Percentiles rank a stretch among this genome's conserved stretches.
Conservation (phyloP, 768 basidiomycete genomes). For the Naematelia encephala region DNA sequence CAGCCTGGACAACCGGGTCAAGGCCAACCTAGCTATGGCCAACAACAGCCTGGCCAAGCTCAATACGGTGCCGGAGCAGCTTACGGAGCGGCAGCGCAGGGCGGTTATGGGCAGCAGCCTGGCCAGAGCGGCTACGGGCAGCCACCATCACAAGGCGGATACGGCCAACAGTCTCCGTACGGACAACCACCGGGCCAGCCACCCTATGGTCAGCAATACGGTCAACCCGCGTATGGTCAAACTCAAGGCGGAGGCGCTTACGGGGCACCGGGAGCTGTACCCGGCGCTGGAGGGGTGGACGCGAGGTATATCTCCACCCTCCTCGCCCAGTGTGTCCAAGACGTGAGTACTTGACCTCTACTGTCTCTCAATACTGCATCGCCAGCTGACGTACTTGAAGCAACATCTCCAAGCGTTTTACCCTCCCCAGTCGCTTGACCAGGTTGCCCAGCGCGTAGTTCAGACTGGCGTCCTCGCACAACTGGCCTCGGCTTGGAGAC, state of each 20-base stretch:
- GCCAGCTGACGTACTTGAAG: slow-evolving; percentile 23
- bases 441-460: slow-evolving; percentile 50
- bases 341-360: slow-evolving; percentile 25
- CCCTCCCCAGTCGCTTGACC: slow-evolving; percentile 48
- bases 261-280: slow-evolving; percentile 8
- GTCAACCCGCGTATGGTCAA: slow-evolving; percentile 10
- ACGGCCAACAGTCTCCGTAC: slow-evolving; percentile 12
- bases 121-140: slow-evolving; percentile 21
- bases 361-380: not conserved
- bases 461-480: slow-evolving; percentile 43
- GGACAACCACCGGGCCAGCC: slow-evolving; percentile 3
- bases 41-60: slow-evolving; percentile 15
- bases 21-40: no score
- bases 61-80: slow-evolving; percentile 18
- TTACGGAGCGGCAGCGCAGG: slow-evolving; percentile 4
- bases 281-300: slow-evolving; percentile 21
- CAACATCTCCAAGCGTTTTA: slow-evolving; percentile 53
- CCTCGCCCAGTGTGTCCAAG: slow-evolving; percentile 32
- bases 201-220: slow-evolving; percentile 12
- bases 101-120: slow-evolving; percentile 17
- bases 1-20: slow-evolving; percentile 1
- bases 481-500: slow-evolving; percentile 48
- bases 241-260: slow-evolving; percentile 2
- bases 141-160: slow-evolving; percentile 8
- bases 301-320: slow-evolving; percentile 29